phyloP scores from a whole-genome alignment of 2,329 filamentous ascomycete genomes.

The Diplodia intermedia region DNA sequence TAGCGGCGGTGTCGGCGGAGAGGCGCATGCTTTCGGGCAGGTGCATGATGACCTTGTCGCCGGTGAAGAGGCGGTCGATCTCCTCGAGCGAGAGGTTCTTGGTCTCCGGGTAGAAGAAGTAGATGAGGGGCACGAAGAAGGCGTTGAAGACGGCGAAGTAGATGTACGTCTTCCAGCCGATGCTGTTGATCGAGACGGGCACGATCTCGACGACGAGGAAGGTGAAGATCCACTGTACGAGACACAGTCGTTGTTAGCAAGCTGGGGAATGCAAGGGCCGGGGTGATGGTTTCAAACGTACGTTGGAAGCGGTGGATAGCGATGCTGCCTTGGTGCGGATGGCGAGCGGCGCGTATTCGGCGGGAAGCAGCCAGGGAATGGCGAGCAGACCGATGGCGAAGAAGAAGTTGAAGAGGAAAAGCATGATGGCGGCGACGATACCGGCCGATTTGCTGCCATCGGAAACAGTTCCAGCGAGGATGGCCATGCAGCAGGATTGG shows the following conservation, averaged over 20 bases:
- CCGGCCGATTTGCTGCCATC: conserved; percentile 47
- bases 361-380: conserved; percentile 44
- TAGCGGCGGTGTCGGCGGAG: conserved; percentile 24
- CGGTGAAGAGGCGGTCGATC: conserved; percentile 59
- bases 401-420: conserved; percentile 49
- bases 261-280: conserved; percentile 33
- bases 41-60: conserved; percentile 34
- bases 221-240: conserved; percentile 42
- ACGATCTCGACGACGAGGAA: conserved; percentile 49
- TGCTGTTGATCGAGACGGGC: conserved; percentile 47
- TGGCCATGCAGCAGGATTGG: conserved; percentile 52
- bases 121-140: conserved; percentile 52
- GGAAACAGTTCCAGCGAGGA: conserved; percentile 47
- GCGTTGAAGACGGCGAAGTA: conserved; percentile 37
- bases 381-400: conserved; percentile 43
- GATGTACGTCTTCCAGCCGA: conserved; percentile 39
- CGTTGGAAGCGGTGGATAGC: conserved; percentile 48
- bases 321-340: conserved; percentile 50
- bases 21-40: conserved; percentile 34
- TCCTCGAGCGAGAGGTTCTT: conserved; percentile 58
- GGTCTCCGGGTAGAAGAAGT: conserved; percentile 62
- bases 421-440: conserved; percentile 55
- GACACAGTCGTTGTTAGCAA: conserved; percentile 36
- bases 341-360: conserved; percentile 51
- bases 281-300: conserved; percentile 39